Evolutionary conservation across 208 protist genomes (phyloP).

Genomic region (Acanthamoeba lenticulata): DNA sequence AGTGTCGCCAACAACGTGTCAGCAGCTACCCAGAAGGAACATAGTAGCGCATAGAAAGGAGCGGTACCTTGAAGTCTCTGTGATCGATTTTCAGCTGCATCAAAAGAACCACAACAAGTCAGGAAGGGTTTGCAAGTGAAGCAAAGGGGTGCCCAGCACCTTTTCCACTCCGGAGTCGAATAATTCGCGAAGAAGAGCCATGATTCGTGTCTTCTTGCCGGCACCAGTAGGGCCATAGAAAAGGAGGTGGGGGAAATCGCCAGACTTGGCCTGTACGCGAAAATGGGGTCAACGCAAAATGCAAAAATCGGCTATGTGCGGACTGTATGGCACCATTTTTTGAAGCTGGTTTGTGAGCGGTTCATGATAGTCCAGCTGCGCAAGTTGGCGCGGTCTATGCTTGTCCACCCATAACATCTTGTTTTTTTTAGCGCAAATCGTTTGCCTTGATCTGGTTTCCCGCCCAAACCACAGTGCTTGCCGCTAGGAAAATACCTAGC

Average conservation of each 20-base stretch:
- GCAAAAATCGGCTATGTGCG: not conserved
- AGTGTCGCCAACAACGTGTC: not conserved
- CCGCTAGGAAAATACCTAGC: too few relatives aligned
- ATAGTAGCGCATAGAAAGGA: not conserved
- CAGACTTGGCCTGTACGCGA: not conserved
- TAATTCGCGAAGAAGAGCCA: constrained; percentile 93
- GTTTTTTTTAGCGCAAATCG: too few relatives aligned
- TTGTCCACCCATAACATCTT: constrained; percentile 99
- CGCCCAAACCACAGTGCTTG: not conserved
- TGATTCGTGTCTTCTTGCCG: constrained; percentile 96
- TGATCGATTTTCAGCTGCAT: constrained; percentile 82
- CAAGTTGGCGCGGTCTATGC: constrained; percentile 96
- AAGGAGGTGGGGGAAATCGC: constrained; percentile 97
- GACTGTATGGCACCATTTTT: constrained; percentile 85
- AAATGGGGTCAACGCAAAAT: not conserved
- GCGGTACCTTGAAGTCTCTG: constrained; percentile 76
- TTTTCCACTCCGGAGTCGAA: constrained; percentile 91
- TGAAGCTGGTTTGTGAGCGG: constrained; percentile 92
- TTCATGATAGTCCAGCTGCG: constrained; percentile 94
- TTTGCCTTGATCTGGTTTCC: not conserved
- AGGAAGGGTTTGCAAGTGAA: not conserved
- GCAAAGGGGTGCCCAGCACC: constrained; percentile 82
- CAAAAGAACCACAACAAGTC: not conserved
- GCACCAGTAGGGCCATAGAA: constrained; percentile 97
- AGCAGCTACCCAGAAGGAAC: not conserved